Percentiles rank a stretch among this genome's conserved stretches.
Evolutionary conservation across 208 protist genomes (phyloP).

Genomic region (Sergeia podlipaevii): DNA sequence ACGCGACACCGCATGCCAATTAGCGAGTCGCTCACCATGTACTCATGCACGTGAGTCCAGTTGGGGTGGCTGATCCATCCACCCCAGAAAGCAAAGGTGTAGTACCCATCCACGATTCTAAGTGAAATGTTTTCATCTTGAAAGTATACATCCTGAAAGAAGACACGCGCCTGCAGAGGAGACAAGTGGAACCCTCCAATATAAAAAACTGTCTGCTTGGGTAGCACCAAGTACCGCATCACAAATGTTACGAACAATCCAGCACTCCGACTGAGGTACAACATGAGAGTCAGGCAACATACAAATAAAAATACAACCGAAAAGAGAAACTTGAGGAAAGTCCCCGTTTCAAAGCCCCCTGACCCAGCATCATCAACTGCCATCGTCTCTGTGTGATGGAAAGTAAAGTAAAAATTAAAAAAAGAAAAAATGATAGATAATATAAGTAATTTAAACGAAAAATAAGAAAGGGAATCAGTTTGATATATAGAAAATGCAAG

Average conservation of each 20-base stretch:
- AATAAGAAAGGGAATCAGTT: too few species aligned
- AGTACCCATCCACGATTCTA: constrained; percentile 81
- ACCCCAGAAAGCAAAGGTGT: constrained; percentile 74
- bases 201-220: constrained; percentile 41
- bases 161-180: constrained; percentile 59
- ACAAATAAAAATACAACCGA: constrained; percentile 59
- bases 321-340: constrained; percentile 73
- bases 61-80: constrained; percentile 42
- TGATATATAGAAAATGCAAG: too few species aligned
- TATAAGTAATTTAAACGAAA: too few species aligned
- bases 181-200: constrained; percentile 55
- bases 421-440: neutral
- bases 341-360: constrained; percentile 25
- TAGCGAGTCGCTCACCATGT: constrained; percentile 67
- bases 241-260: constrained; percentile 41
- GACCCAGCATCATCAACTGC: neutral
- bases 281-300: constrained; percentile 55
- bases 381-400: too few species aligned
- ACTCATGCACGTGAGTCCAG: constrained; percentile 69
- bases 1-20: constrained; percentile 69
- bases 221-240: constrained; percentile 59
- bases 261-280: constrained; percentile 52
- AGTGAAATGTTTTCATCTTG: constrained; percentile 79
- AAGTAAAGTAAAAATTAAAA: too few species aligned
- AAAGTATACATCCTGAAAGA: constrained; percentile 72